Conservation (phyloP, 305 asterid species). For the Fraxinus angustifolia region DNA sequence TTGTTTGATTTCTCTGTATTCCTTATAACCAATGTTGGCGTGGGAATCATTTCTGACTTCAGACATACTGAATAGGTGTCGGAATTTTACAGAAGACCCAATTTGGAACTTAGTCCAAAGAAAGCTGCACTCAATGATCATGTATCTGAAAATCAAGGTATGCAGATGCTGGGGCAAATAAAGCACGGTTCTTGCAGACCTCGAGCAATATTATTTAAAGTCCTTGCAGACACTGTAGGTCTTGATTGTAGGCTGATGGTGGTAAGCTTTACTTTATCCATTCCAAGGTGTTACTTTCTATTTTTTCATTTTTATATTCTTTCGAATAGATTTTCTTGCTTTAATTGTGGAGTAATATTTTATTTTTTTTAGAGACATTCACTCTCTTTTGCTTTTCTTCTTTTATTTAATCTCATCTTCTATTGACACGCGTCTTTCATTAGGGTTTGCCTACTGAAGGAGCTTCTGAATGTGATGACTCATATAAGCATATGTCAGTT, state of each 20-base stretch:
- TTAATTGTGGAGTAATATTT: constrained; percentile 13
- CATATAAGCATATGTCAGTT: constrained; percentile 90
- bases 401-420: constrained; percentile 15
- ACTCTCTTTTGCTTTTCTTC: constrained; percentile 7
- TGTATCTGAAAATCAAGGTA: constrained; percentile 55
- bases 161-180: constrained; percentile 90
- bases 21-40: constrained; percentile 4
- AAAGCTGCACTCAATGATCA: constrained; percentile 64
- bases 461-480: constrained; percentile 72
- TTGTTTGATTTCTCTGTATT: constrained; percentile 14
- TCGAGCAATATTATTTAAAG: constrained; percentile 89
- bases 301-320: constrained; percentile 5
- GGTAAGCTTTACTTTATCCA: constrained; percentile 48
- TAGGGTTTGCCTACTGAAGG: constrained; percentile 97
- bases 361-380: constrained; percentile 12
- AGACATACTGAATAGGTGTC: constrained; percentile 55
- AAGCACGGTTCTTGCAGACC: constrained; percentile 90
- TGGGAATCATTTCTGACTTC: constrained; percentile 24
- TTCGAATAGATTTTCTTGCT: background rate
- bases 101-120: constrained; percentile 66
- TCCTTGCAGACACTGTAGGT: constrained; percentile 97
- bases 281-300: background rate
- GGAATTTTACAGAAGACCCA: constrained; percentile 83
- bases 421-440: constrained; percentile 20
- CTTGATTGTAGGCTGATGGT: constrained; percentile 83